Percentiles rank a stretch among this genome's conserved stretches.
These are phyloP conservation scores for Millerozyma miso DNA, from an alignment of 805 yeast species.

Conservation along the genomic window DNA sequence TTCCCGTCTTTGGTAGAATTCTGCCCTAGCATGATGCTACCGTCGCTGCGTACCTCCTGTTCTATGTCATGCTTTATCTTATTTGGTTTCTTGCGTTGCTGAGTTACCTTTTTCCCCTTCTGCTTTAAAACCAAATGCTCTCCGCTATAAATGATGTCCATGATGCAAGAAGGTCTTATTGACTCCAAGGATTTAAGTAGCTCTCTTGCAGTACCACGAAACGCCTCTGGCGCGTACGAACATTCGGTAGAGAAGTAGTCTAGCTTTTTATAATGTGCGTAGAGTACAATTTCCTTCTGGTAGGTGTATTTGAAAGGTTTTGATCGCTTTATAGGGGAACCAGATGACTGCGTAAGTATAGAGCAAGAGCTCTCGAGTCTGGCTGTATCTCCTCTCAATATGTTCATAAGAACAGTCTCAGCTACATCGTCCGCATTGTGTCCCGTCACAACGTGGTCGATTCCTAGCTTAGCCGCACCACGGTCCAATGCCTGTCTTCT, in stretches of 20 bases:
- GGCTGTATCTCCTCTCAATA: constrained; percentile 93
- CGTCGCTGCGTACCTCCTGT: constrained; percentile 55
- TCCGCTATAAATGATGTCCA: constrained; percentile 93
- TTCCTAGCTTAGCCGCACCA: constrained; percentile 84
- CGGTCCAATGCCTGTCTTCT: constrained; percentile 95
- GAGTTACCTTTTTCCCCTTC: constrained; percentile 44
- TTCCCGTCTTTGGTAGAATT: constrained; percentile 55
- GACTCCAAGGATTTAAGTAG: constrained; percentile 86
- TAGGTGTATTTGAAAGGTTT: constrained; percentile 95
- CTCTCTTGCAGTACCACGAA: constrained; percentile 94
- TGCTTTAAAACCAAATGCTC: constrained; percentile 71
- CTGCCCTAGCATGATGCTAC: constrained; percentile 48
- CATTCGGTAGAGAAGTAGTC: constrained; percentile 98
- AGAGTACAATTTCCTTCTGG: constrained; percentile 94
- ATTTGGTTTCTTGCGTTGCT: constrained; percentile 21
- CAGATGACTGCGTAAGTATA: constrained; percentile 75
- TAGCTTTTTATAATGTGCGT: constrained; percentile 92
- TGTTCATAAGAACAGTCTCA: constrained; percentile 93
- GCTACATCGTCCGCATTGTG: constrained; percentile 99
- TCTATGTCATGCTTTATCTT: constrained; percentile 17
- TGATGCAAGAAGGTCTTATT: constrained; percentile 85
- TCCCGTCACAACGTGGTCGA: constrained; percentile 92
- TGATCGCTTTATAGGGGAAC: constrained; percentile 87
- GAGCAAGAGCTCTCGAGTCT: constrained; percentile 84
- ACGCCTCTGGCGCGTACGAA: constrained; percentile 97